Percentiles rank a stretch among this genome's conserved stretches.
These are phyloP conservation scores for Cryptosporidium bovis DNA, from an alignment of 169 alveolate species.

Conservation along the genomic window DNA sequence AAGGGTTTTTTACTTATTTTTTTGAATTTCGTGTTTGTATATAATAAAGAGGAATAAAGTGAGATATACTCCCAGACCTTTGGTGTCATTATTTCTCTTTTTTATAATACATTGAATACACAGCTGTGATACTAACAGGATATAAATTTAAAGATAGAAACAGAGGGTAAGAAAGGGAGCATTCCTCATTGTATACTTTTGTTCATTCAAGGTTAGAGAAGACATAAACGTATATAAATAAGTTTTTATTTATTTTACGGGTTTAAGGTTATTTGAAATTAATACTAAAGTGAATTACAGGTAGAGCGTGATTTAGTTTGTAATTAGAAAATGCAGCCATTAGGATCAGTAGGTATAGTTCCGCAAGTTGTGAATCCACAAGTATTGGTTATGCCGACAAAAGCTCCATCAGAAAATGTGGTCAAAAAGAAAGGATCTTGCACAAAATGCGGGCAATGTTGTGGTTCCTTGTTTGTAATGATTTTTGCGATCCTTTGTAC, in stretches of 20 bases:
- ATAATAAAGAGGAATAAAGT: too few relatives aligned
- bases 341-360: conserved; percentile 32
- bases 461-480: conserved; percentile 36
- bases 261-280: too few relatives aligned
- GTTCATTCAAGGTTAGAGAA: too few relatives aligned
- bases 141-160: too few relatives aligned
- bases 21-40: too few relatives aligned
- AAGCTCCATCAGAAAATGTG: background rate
- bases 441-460: conserved; percentile 53
- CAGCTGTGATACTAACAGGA: too few relatives aligned
- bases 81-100: background rate
- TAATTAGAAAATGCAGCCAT: conserved; percentile 49
- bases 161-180: too few relatives aligned
- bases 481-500: conserved; percentile 54
- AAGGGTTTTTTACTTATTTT: too few relatives aligned
- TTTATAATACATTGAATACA: background rate
- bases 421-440: conserved; percentile 23
- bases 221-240: too few relatives aligned
- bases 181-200: too few relatives aligned
- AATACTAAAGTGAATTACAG: too few relatives aligned
- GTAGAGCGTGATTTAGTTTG: background rate
- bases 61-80: background rate
- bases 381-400: conserved; percentile 15
- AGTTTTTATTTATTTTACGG: background rate
- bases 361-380: conserved; percentile 63